Evolutionary conservation across 1,284 basidiomycete genomes (phyloP).

Genomic region (Ustilago lituana): DNA sequence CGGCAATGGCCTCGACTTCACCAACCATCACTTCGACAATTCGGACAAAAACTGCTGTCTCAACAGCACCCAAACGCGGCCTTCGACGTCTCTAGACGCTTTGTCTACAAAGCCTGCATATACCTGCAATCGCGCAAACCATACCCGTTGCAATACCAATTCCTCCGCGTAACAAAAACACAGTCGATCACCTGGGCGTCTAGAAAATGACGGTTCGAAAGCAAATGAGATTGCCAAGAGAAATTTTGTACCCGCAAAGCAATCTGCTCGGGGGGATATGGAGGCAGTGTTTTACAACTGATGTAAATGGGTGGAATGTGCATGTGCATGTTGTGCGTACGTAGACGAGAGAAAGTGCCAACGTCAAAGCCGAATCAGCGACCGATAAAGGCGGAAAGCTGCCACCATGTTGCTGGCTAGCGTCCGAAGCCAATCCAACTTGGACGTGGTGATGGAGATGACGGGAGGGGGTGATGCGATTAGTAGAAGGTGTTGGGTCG

Average conservation of each 20-base stretch:
- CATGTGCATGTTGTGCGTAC: neutral
- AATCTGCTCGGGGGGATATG: slow-evolving; percentile 3
- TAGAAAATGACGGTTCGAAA: slow-evolving; percentile 18
- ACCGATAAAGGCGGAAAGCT: neutral
- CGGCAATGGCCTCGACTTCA: neutral
- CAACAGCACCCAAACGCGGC: slow-evolving; percentile 36
- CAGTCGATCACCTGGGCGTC: neutral
- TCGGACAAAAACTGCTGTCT: slow-evolving; percentile 2
- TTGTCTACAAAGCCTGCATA: too few species aligned
- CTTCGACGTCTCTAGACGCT: slow-evolving; percentile 29
- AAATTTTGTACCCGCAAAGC: slow-evolving; percentile 19
- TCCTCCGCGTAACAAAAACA: too few species aligned
- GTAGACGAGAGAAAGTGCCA: neutral
- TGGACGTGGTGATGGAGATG: slow-evolving; percentile 4
- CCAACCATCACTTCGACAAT: neutral
- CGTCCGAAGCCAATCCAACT: slow-evolving; percentile 3
- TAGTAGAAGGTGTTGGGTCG: slow-evolving; percentile 70
- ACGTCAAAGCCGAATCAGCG: neutral
- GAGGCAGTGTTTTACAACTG: neutral
- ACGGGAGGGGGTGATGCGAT: slow-evolving; percentile 24
- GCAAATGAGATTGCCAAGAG: slow-evolving; percentile 34
- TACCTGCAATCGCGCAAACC: too few species aligned
- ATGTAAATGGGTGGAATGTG: slow-evolving; percentile 1
- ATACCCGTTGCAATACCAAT: neutral
- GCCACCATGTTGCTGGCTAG: neutral